These are phyloP conservation scores for Fusarium sp. DNA, from an alignment of 2,329 filamentous ascomycete species.

Conservation along the genomic window DNA sequence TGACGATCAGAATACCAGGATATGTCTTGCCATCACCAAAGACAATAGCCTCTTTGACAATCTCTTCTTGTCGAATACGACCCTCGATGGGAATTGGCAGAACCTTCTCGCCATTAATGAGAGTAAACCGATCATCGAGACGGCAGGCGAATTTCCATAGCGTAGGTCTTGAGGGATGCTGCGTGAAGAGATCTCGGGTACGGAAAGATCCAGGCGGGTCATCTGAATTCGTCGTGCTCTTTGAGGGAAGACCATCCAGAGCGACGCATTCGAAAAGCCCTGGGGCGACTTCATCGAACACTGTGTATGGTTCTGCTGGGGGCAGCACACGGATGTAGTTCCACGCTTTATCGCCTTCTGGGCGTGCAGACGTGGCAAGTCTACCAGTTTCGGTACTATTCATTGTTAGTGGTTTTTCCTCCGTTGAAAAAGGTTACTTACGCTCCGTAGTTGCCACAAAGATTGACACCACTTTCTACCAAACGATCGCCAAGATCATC, in stretches of 20 bases:
- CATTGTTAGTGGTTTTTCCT: not conserved
- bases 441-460: conserved; percentile 70
- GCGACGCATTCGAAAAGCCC: conserved; percentile 56
- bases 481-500: conserved; percentile 69
- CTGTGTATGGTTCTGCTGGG: conserved; percentile 41
- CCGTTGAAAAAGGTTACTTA: conserved; percentile 46
- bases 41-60: conserved; percentile 68
- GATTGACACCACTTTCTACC: conserved; percentile 65
- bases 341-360: conserved; percentile 48
- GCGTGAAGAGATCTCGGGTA: conserved; percentile 60
- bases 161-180: conserved; percentile 57
- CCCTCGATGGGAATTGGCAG: conserved; percentile 64
- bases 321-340: conserved; percentile 53
- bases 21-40: conserved; percentile 67
- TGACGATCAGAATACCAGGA: conserved; percentile 67
- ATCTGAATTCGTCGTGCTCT: conserved; percentile 53
- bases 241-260: conserved; percentile 55
- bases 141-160: conserved; percentile 62
- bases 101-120: conserved; percentile 64
- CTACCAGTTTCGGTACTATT: conserved; percentile 48
- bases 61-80: conserved; percentile 63
- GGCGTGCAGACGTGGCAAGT: conserved; percentile 47
- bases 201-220: conserved; percentile 60
- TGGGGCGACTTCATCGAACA: conserved; percentile 49
- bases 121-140: conserved; percentile 60